A percentile compares a stretch with the other conserved stretches of the same genome.
Evolutionary conservation across 2,329 filamentous ascomycete species (phyloP).

Genomic region (Verticillium nubilum): DNA sequence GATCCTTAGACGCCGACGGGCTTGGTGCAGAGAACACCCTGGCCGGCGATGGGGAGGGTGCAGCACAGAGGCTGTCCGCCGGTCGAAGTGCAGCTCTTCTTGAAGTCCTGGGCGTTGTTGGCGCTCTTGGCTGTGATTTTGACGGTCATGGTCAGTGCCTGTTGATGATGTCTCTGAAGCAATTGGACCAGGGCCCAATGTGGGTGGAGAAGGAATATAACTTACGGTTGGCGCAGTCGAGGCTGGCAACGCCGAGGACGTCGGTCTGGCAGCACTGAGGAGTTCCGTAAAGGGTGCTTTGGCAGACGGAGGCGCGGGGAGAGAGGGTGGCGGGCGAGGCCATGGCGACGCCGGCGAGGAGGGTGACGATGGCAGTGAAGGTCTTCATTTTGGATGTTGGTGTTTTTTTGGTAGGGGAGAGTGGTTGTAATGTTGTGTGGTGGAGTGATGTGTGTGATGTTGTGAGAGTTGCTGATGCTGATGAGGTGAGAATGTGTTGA

Average conservation of each 20-base stretch:
- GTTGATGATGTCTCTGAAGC: background rate
- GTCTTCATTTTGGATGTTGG: conserved; percentile 9
- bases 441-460: background rate
- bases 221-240: conserved; percentile 45
- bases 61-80: conserved; percentile 55
- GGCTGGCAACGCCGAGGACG: conserved; percentile 49
- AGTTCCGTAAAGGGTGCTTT: conserved; percentile 32
- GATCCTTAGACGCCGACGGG: conserved; percentile 21
- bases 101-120: conserved; percentile 33
- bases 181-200: background rate
- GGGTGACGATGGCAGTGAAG: conserved; percentile 6
- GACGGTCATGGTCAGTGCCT: background rate
- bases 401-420: background rate
- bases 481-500: background rate
- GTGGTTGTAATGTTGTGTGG: background rate
- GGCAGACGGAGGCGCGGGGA: conserved; percentile 31
- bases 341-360: conserved; percentile 18
- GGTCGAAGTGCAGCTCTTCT: conserved; percentile 36
- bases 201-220: background rate
- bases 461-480: background rate
- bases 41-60: conserved; percentile 38
- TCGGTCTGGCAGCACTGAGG: conserved; percentile 58
- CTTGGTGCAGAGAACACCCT: conserved; percentile 28
- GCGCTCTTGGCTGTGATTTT: conserved; percentile 25
- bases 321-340: conserved; percentile 25